Percentiles rank a stretch among this genome's conserved stretches.
Evolutionary conservation across 2,329 filamentous ascomycete species (phyloP).

Genomic region (Fusarium floridanum): DNA sequence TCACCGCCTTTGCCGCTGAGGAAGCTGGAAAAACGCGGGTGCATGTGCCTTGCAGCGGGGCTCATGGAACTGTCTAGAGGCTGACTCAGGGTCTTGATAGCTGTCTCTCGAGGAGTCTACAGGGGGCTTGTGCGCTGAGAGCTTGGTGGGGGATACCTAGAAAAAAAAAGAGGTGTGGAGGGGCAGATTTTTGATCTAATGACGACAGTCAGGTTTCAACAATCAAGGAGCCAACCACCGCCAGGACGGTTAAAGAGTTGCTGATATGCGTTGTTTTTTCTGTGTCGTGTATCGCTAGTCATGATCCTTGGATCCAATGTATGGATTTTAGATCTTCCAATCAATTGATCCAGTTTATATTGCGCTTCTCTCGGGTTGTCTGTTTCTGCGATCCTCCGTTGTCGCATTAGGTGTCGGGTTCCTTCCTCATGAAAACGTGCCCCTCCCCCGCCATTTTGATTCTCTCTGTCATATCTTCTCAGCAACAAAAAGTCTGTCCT

Average conservation of each 20-base stretch:
- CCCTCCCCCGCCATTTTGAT: slow-evolving; percentile 45
- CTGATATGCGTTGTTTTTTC: slow-evolving; percentile 42
- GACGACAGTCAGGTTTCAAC: slow-evolving; percentile 27
- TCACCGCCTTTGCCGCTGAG: slow-evolving; percentile 39
- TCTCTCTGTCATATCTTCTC: slow-evolving; percentile 30
- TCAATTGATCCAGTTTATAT: slow-evolving; percentile 31
- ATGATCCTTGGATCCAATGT: slow-evolving; percentile 10
- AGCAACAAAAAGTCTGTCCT: slow-evolving; percentile 17
- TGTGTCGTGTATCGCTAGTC: slow-evolving; percentile 27
- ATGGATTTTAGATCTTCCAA: slow-evolving; percentile 29
- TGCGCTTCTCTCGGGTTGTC: slow-evolving; percentile 25
- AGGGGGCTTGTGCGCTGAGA: slow-evolving; percentile 13
- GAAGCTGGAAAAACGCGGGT: background rate
- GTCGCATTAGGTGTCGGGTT: slow-evolving; percentile 7
- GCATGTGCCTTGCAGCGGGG: slow-evolving; percentile 7
- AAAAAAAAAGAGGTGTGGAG: slow-evolving; percentile 29
- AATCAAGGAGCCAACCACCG: slow-evolving; percentile 16
- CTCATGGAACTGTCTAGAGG: background rate
- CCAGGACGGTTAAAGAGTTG: slow-evolving; percentile 27
- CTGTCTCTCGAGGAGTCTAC: slow-evolving; percentile 14
- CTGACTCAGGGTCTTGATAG: slow-evolving; percentile 14
- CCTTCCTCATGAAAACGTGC: slow-evolving; percentile 40
- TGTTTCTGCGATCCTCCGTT: slow-evolving; percentile 32
- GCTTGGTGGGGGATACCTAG: background rate
- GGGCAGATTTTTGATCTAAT: slow-evolving; percentile 27